Evolutionary conservation across 2,329 filamentous ascomycete genomes (phyloP).

Genomic region (Fusarium caatingaense): DNA sequence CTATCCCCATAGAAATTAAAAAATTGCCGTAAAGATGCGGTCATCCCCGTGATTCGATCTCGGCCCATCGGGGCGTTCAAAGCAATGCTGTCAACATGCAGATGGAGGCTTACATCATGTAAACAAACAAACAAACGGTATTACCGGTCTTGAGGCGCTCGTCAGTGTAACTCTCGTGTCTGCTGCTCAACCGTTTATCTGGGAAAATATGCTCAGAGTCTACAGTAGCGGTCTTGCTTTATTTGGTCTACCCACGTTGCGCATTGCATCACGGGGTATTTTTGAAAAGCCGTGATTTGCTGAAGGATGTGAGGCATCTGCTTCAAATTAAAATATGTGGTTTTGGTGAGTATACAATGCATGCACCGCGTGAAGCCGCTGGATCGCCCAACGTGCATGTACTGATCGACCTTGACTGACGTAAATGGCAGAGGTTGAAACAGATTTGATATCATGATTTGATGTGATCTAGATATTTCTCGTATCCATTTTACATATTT

Average conservation of each 20-base stretch:
- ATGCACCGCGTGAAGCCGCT: constrained; percentile 30
- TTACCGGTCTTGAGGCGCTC: constrained; percentile 16
- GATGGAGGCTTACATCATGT: constrained; percentile 27
- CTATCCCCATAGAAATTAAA: background rate
- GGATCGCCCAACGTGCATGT: constrained; percentile 32
- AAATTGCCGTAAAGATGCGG: background rate
- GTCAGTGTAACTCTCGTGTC: constrained; percentile 44
- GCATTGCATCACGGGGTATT: constrained; percentile 37
- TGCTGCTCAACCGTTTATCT: constrained; percentile 38
- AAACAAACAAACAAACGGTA: constrained; percentile 25
- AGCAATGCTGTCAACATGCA: constrained; percentile 9
- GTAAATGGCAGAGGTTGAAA: constrained; percentile 18
- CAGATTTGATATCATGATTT: background rate
- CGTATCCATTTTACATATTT: background rate
- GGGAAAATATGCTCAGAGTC: constrained; percentile 3
- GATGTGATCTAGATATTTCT: background rate
- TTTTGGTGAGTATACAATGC: background rate
- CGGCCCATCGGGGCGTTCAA: constrained; percentile 25
- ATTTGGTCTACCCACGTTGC: constrained; percentile 22
- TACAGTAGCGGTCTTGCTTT: constrained; percentile 16
- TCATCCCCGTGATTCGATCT: constrained; percentile 29
- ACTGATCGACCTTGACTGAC: constrained; percentile 28
- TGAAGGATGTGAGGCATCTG: background rate
- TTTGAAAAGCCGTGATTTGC: background rate
- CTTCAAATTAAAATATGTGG: background rate